These are phyloP conservation scores for Sporisorium exsertum DNA, from an alignment of 1,284 basidiomycete species.

Conservation along the genomic window DNA sequence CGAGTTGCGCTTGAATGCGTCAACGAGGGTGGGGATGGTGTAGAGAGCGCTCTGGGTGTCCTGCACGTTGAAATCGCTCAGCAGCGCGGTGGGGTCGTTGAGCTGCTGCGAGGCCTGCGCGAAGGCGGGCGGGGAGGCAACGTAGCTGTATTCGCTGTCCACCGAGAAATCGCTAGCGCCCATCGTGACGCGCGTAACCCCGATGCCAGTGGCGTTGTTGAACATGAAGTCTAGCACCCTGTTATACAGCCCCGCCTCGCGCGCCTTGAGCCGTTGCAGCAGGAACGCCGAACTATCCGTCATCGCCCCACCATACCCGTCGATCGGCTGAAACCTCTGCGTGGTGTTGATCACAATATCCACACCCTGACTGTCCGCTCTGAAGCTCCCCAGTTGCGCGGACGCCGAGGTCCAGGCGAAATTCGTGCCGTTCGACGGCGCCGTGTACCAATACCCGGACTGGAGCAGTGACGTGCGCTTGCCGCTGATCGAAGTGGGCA, in stretches of 20 bases:
- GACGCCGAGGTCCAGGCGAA: conserved; percentile 44
- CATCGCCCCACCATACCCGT: conserved; percentile 55
- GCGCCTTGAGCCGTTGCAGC: conserved; percentile 36
- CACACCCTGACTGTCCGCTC: conserved; percentile 36
- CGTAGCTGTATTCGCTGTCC: conserved; percentile 31
- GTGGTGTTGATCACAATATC: conserved; percentile 52
- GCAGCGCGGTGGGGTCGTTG: conserved; percentile 22
- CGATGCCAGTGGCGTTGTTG: conserved; percentile 50
- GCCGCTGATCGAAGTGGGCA: conserved; percentile 27
- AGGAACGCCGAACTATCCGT: conserved; percentile 54
- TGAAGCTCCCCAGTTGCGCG: conserved; percentile 26
- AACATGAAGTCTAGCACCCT: conserved; percentile 53
- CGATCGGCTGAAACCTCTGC: conserved; percentile 35
- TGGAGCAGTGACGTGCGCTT: conserved; percentile 28
- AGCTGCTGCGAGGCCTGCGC: conserved; percentile 16
- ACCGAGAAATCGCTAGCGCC: conserved; percentile 54
- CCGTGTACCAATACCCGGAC: conserved; percentile 32
- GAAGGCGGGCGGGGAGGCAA: conserved; percentile 20
- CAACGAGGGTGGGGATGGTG: conserved; percentile 52
- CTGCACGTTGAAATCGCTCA: conserved; percentile 34
- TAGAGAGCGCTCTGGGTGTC: conserved; percentile 28
- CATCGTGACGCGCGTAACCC: conserved; percentile 44
- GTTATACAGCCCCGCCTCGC: conserved; percentile 36
- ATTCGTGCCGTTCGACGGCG: conserved; percentile 32
- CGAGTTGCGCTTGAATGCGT: conserved; percentile 45